phyloP scores from a whole-genome alignment of 768 basidiomycete genomes.

The Boletus sensibilis region DNA sequence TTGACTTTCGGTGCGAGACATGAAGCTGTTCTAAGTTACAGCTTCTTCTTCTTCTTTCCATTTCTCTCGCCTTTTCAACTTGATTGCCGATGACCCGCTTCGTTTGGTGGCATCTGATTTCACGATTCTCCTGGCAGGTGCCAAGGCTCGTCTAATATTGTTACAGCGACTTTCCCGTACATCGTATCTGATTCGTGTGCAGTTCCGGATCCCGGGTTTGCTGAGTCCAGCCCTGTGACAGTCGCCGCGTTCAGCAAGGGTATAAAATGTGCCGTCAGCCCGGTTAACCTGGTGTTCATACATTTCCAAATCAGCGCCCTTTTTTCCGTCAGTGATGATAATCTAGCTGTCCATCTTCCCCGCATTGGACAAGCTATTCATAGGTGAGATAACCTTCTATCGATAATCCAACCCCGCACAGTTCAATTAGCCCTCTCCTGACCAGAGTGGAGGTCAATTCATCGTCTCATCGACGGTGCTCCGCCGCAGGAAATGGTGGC shows the following conservation, averaged over 20 bases:
- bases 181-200: not conserved
- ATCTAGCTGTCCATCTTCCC: constrained; percentile 16
- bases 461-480: constrained; percentile 1
- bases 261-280: constrained; percentile 12
- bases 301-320: not conserved
- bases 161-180: not conserved
- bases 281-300: not conserved
- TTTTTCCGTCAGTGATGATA: constrained; percentile 7
- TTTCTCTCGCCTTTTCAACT: not conserved
- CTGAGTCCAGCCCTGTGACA: not conserved
- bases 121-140: not conserved
- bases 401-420: constrained; percentile 18
- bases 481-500: not conserved
- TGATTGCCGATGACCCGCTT: constrained; percentile 3
- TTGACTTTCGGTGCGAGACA: constrained; percentile 1
- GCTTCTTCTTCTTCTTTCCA: not conserved
- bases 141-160: not conserved
- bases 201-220: constrained; percentile 11
- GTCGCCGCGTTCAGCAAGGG: not conserved
- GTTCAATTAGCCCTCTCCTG: not conserved
- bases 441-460: not conserved
- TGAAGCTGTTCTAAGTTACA: not conserved
- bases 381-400: constrained; percentile 26
- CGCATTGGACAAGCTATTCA: constrained; percentile 17
- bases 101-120: not conserved